Evolutionary conservation across 352 stramenopile species (phyloP), one percentile per base, ranked within the genome.

Genomic region (Globisporangium solare): DNA sequence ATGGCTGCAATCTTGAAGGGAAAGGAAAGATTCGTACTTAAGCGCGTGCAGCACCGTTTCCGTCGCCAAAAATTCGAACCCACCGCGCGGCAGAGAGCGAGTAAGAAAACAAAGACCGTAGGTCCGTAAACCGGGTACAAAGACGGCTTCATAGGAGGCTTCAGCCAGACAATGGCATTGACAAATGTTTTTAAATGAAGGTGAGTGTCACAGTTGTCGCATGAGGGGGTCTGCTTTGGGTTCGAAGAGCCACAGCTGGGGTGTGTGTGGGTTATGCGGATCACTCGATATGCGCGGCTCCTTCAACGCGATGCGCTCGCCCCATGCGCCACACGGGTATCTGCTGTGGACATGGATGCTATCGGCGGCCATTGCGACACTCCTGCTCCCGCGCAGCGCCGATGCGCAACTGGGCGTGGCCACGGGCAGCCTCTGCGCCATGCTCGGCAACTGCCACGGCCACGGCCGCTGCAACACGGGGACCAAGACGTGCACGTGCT

Each of bases 401-500:
- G 27, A 39, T 40, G 74, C 64, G 14, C 80, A 91, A 50, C 51
- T 79, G 56, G 78, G 78, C 15, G 67, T 88, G 22, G 61, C 66
- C 11, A 85, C 74, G 1, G 77, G 73, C 12, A 89, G 83, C 47
- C 61, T 92, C n/a, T 97, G 88, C 66, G 66, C 78, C 10, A 67
- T 74, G 43, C 66, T 95, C 46, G 83, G 67, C 60, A 87, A 92
- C 60, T 97, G 92, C 74, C 97, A 94, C 51, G 88, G 83, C 31
- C 86, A 97, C 47, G 91, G 92, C 21, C 74, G 72, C 37, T 98
- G 92, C 69, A 73, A 92, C 59, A 79, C 85, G 20, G 61, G 71
- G 49, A 92, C 70, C 57, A 92, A 94, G 56, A 92, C 69, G 12
- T 98, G 92, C 68, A 64, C 70, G 18, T 97, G 92, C 74, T 92